A percentile compares a stretch with the other conserved stretches of the same genome.
Evolutionary conservation across 192 early-diverging fungal species (phyloP).

Genomic region (Coemansia sp.): DNA sequence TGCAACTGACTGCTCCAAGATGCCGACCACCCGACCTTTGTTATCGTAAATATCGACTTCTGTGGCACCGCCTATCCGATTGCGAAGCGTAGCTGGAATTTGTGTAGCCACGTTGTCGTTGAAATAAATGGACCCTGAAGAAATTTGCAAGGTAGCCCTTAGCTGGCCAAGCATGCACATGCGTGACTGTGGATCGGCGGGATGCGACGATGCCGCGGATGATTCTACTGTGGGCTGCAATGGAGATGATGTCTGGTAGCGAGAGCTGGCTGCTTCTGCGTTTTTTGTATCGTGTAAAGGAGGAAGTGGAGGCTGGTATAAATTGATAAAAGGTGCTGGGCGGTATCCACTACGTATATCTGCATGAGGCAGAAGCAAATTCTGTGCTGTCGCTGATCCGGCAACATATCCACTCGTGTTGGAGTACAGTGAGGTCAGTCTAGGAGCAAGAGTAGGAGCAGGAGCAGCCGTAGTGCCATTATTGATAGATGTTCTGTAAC

Average conservation of each 20-base stretch:
- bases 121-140: constrained; percentile 29
- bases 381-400: neutral
- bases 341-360: neutral
- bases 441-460: neutral
- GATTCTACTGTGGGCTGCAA: neutral
- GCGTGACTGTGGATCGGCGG: constrained; percentile 3
- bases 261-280: too few relatives aligned
- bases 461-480: too few relatives aligned
- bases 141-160: constrained; percentile 33
- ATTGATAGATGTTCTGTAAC: neutral
- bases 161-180: constrained; percentile 49
- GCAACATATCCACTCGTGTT: neutral
- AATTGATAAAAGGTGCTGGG: too few relatives aligned
- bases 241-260: too few relatives aligned
- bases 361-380: neutral
- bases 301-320: neutral
- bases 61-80: constrained; percentile 13
- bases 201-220: neutral
- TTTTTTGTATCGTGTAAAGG: neutral
- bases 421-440: constrained; percentile 1
- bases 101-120: constrained; percentile 16
- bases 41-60: constrained; percentile 42
- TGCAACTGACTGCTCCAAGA: constrained; percentile 41
- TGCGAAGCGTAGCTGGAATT: constrained; percentile 36
- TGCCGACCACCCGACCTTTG: constrained; percentile 25